Evolutionary conservation across 1,284 basidiomycete genomes (phyloP).

Genomic region (Peniophora sp.): DNA sequence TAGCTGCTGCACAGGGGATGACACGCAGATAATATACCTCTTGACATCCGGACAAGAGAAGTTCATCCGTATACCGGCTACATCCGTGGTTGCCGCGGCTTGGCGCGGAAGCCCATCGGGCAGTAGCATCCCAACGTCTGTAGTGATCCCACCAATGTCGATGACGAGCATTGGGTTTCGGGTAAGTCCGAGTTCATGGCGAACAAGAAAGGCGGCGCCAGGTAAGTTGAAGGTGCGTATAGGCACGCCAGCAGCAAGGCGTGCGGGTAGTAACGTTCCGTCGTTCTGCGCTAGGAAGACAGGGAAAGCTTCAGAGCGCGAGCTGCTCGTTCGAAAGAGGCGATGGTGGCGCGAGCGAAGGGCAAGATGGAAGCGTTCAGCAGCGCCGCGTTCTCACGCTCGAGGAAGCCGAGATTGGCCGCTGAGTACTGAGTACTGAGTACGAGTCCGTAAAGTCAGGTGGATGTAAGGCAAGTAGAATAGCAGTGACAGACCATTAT

Average conservation of each 20-base stretch:
- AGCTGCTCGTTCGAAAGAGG: slow-evolving; percentile 42
- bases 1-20: too few relatives aligned
- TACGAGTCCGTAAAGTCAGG: too few relatives aligned
- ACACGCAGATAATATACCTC: too few relatives aligned
- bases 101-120: slow-evolving; percentile 45
- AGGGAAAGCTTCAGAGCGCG: slow-evolving; percentile 35
- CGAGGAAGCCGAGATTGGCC: slow-evolving; percentile 47
- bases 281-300: slow-evolving; percentile 56
- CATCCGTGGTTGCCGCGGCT: slow-evolving; percentile 39
- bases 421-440: too few relatives aligned
- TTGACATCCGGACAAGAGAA: slow-evolving; percentile 47
- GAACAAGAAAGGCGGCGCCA: slow-evolving; percentile 38
- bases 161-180: slow-evolving; percentile 34
- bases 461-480: too few relatives aligned
- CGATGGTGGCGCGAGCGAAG: slow-evolving; percentile 43
- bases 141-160: slow-evolving; percentile 53
- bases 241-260: slow-evolving; percentile 45
- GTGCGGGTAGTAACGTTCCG: slow-evolving; percentile 45
- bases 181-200: slow-evolving; percentile 17
- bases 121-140: slow-evolving; percentile 42
- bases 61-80: slow-evolving; percentile 33
- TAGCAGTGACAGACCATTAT: too few relatives aligned
- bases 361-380: slow-evolving; percentile 50
- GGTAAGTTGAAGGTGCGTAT: slow-evolving; percentile 59
- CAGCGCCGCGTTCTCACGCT: slow-evolving; percentile 56